Evolutionary conservation across 768 basidiomycete genomes (phyloP).

Genomic region (Gloeostereum incarnatum): DNA sequence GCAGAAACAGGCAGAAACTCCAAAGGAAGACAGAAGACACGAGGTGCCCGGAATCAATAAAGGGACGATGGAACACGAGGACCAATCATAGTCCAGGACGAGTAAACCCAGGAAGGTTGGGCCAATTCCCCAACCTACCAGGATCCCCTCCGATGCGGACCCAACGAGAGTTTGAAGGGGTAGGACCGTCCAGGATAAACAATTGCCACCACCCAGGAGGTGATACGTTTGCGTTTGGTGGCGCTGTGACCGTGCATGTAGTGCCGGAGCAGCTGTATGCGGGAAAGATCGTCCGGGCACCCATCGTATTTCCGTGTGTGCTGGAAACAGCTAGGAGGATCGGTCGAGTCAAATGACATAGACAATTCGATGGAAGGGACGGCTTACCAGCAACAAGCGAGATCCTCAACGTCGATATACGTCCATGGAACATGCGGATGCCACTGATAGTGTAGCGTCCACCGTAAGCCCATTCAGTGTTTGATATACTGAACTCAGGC

Average conservation of each 20-base stretch:
- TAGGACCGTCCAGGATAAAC: constrained; percentile 71
- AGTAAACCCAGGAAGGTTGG: constrained; percentile 57
- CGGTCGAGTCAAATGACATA: background rate
- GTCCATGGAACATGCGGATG: constrained; percentile 22
- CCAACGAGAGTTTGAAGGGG: constrained; percentile 67
- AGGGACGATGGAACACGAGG: no score
- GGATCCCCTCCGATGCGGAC: constrained; percentile 79
- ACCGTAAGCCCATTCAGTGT: constrained; percentile 35
- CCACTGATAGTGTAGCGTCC: constrained; percentile 23
- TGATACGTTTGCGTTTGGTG: constrained; percentile 56
- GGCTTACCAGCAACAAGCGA: background rate
- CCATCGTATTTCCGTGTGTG: constrained; percentile 52
- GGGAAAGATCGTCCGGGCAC: constrained; percentile 64
- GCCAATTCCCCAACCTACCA: constrained; percentile 63
- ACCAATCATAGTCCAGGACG: constrained; percentile 51
- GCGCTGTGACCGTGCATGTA: constrained; percentile 70
- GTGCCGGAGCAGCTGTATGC: constrained; percentile 59
- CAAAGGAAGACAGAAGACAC: no score
- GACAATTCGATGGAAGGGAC: no score
- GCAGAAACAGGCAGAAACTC: no score
- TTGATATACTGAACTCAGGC: constrained; percentile 29
- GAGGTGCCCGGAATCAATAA: no score
- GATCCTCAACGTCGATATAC: constrained; percentile 29
- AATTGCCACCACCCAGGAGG: constrained; percentile 76
- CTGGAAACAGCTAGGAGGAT: constrained; percentile 20